Conservation (phyloP, 1,139 yeast species). For the Blastobotrys malaysiensis region DNA sequence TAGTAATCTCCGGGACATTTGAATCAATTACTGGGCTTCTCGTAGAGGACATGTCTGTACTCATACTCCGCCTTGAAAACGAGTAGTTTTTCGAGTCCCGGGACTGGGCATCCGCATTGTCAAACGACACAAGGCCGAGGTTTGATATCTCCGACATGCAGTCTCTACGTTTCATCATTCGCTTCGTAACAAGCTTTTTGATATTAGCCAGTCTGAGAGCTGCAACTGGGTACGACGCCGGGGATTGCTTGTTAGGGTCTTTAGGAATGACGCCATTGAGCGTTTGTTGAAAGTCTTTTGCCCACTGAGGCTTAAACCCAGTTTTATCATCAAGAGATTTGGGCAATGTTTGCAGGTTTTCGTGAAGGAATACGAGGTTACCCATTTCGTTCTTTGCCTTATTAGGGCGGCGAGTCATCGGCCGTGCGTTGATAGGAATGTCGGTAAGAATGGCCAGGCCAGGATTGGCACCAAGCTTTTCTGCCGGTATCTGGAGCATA, state of each 20-base stretch:
- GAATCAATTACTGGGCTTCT: not conserved
- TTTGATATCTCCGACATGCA: slow-evolving; percentile 13
- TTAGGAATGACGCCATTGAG: slow-evolving; percentile 1
- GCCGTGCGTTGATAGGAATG: slow-evolving; percentile 11
- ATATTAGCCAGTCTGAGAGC: slow-evolving; percentile 1
- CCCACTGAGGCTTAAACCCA: slow-evolving; percentile 12
- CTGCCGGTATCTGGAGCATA: slow-evolving; percentile 3
- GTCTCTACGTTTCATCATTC: not conserved
- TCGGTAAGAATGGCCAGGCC: slow-evolving; percentile 4
- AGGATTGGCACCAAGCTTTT: slow-evolving; percentile 3
- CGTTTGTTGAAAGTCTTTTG: slow-evolving; percentile 9
- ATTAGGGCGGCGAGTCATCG: slow-evolving; percentile 3
- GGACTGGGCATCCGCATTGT: not conserved
- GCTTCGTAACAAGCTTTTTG: not conserved
- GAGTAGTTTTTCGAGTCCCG: not conserved
- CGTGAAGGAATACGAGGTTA: slow-evolving; percentile 3
- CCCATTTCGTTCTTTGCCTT: slow-evolving; percentile 9
- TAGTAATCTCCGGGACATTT: slow-evolving; percentile 5
- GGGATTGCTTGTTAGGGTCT: not conserved
- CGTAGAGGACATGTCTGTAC: not conserved
- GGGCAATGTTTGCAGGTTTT: not conserved
- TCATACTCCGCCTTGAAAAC: not conserved
- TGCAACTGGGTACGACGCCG: slow-evolving; percentile 1
- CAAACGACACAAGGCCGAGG: slow-evolving; percentile 8
- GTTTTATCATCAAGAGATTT: not conserved